phyloP scores from a whole-genome alignment of 1,284 basidiomycete species.

The Dichomitus squalens region DNA sequence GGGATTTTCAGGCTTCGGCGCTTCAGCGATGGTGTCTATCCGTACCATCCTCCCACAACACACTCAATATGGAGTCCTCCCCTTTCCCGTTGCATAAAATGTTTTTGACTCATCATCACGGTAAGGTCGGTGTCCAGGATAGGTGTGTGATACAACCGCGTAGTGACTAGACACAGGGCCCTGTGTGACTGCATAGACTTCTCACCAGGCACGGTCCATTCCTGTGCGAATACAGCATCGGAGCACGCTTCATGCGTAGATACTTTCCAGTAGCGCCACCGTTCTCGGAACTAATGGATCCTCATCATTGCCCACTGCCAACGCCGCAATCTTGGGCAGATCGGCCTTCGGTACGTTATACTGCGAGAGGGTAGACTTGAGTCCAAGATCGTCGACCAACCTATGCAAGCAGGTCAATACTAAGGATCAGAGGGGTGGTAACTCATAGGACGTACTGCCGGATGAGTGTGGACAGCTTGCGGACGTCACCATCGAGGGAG shows the following conservation, averaged over 20 bases:
- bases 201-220: no score
- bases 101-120: no score
- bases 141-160: no score
- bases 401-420: constrained; percentile 30
- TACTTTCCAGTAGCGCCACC: constrained; percentile 47
- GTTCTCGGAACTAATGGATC: constrained; percentile 42
- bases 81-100: no score
- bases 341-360: constrained; percentile 63
- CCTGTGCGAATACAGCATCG: no score
- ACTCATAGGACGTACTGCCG: constrained; percentile 45
- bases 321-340: constrained; percentile 51
- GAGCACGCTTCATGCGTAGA: constrained; percentile 37
- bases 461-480: constrained; percentile 54
- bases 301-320: constrained; percentile 44
- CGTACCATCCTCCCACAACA: no score
- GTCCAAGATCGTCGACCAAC: constrained; percentile 58
- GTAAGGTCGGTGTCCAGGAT: no score
- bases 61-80: no score
- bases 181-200: no score
- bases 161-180: no score
- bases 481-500: constrained; percentile 59
- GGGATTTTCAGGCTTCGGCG: no score
- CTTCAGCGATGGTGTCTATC: no score
- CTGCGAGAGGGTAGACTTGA: constrained; percentile 56
- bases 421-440: not conserved